A percentile compares a stretch with the other conserved stretches of the same genome.
Conservation (phyloP, 176 grass and related monocot genomes). For the Rhynchospora tenuis region DNA sequence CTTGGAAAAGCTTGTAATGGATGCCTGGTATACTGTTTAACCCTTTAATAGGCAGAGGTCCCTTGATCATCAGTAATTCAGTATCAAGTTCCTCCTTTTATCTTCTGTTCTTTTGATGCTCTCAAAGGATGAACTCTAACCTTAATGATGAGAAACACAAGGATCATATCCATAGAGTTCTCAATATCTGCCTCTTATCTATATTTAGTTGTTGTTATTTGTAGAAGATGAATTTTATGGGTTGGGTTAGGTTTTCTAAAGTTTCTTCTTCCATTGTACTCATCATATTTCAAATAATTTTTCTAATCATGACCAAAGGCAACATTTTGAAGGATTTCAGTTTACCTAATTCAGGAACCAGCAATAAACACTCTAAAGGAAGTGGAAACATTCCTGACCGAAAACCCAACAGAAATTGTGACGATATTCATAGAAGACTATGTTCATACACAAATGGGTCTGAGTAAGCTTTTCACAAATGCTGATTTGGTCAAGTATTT, state of each 20-base stretch:
- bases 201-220: neutral
- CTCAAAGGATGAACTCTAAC: neutral
- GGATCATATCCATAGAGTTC: neutral
- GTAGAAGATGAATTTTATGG: neutral
- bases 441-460: slow-evolving; percentile 62
- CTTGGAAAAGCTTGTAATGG: neutral
- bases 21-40: neutral
- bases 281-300: neutral
- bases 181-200: neutral
- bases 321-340: slow-evolving; percentile 23
- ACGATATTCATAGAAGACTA: slow-evolving; percentile 98
- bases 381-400: slow-evolving; percentile 78
- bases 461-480: slow-evolving; percentile 70
- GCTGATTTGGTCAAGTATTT: slow-evolving; percentile 77
- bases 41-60: neutral
- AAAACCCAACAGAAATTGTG: slow-evolving; percentile 87
- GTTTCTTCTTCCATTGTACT: neutral
- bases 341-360: slow-evolving; percentile 60
- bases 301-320: neutral
- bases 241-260: neutral
- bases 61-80: neutral
- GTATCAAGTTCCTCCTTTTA: neutral
- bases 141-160: neutral
- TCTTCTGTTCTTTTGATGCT: neutral
- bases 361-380: slow-evolving; percentile 87